These are phyloP conservation scores for Shiraia sp. DNA, from an alignment of 2,329 filamentous ascomycete genomes.

Conservation along the genomic window DNA sequence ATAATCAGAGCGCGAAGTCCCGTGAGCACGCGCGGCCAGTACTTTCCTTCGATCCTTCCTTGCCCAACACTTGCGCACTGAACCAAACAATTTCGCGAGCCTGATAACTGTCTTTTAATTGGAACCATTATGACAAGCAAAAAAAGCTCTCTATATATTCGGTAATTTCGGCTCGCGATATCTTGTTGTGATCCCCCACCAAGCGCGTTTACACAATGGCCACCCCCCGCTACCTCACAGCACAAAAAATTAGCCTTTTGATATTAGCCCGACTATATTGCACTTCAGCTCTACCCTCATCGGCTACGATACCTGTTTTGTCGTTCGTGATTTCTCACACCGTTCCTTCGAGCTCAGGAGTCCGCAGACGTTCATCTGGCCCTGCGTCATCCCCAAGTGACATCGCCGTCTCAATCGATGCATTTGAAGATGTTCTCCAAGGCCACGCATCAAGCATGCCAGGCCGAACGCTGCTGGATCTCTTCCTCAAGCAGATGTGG, in stretches of 20 bases:
- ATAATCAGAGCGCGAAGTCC: slow-evolving; percentile 1
- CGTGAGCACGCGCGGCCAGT: slow-evolving; percentile 1
- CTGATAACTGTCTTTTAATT: no score
- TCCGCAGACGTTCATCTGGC: slow-evolving; percentile 22
- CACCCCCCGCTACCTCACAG: slow-evolving; percentile 86
- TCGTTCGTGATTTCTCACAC: slow-evolving; percentile 78
- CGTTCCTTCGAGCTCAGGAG: slow-evolving; percentile 44
- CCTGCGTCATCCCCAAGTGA: slow-evolving; percentile 36
- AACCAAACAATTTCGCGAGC: no score
- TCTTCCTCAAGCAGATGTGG: slow-evolving; percentile 82
- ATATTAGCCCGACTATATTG: slow-evolving; percentile 81
- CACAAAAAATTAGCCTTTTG: slow-evolving; percentile 82
- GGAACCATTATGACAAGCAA: no score
- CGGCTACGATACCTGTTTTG: slow-evolving; percentile 73
- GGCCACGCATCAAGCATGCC: slow-evolving; percentile 60
- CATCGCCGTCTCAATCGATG: slow-evolving; percentile 38
- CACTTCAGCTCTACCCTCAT: slow-evolving; percentile 68
- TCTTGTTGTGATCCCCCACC: neutral
- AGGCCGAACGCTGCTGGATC: slow-evolving; percentile 83
- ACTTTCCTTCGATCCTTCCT: neutral
- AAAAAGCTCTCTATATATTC: neutral
- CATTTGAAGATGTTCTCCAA: slow-evolving; percentile 54
- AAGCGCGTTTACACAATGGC: slow-evolving; percentile 19
- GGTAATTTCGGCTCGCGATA: neutral
- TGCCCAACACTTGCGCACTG: neutral